Base-by-base conservation (phyloP, 1,139 yeast genomes). In the Candida sojae region DNA sequence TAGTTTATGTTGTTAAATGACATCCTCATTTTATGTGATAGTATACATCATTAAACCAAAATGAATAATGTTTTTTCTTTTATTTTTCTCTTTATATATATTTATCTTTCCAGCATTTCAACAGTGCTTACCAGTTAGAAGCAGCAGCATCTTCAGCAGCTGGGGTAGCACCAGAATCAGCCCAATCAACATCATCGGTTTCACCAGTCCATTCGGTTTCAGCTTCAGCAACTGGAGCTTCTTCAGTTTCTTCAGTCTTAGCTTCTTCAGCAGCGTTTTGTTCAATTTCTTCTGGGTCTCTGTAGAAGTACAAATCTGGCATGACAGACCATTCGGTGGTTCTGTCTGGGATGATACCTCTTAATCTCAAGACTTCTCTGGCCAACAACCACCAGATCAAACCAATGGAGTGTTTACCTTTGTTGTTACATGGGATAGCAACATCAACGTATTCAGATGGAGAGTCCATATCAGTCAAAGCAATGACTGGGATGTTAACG, bases 301-400 rank as follows among this genome's bases (percentile, higher is more conserved):
- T 93, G 98, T 93, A 93, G 92, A 93, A 93, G 91, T 92, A 93
- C 80, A 92, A 86, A 83, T 93, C 99, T 80, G 98, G 98, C 99
- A 93, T 95, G 75, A 93, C 95, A 66, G 96, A 82, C 99, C 99
- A 93, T 76, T 88, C 88, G 77, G 95, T 89, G 66, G 89, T 75
- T 86, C 99, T 92, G 90, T 88, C 90, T 74, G 96, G 92, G 68
- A 93, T 81, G 73, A 92, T 87, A 74, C 99, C 99, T 84, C 97
- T 89, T 78, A 93, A 88, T 85, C 99, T 90, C 76, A 93, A 87
- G 70, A 93, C 98, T 83, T 93, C 99, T 83, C 99, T 91, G 71
- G 99, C 96, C 70, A 93, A 77, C 80, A 93, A 83, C 97, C 96
- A 93, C 99, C 99, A 93, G 86, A 93, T 84, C 75, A 93, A 88